Base-by-base conservation (phyloP, 2,329 filamentous ascomycete species). In the Elsinoe fawcettii region DNA sequence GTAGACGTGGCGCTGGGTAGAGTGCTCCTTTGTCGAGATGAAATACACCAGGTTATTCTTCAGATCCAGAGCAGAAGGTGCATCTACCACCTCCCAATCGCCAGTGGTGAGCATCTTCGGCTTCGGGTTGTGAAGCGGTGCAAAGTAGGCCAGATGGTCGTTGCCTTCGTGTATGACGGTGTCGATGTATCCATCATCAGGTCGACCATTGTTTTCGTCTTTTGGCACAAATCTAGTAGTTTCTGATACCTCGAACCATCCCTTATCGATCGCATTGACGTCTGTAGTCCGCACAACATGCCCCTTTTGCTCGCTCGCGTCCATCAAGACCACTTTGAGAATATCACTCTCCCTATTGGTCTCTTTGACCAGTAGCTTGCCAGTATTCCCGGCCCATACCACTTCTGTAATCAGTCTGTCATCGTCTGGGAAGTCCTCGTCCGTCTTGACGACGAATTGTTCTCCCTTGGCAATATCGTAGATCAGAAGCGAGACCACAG, bases 201-300 rank as follows among this genome's bases (percentile, higher is more conserved):
- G 77, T 34, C 69, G 62, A 12, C 88, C 88, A 61, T 88, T 89
- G 9, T 74, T 70, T 20, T 87, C 80, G 68, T 96, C 89, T 2
- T 90, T 88, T 1, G 93, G 93, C 58, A 99, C 85, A 67, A 87
- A 97, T 12, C 77, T 84, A 2, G 91, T 96, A 41, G 86, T 82
- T 65, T 96, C 86, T 1, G 90, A 89, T 41, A 96, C 89, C 73
- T 99, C 93, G 65, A 96, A 92, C 93, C 93, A 99, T 32, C 93
- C 95, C 20, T 91, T 91, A 69, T 99, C 93, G n/a, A 96, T 77
- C 58, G 86, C 79, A 62, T 84, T 82, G 51, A 96, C 83, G 69
- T 99, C 84, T 51, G 88, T 81, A 18, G 84, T 86, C 61, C 92
- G 81, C 49, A 96, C 84, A 0, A 88, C 86, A 70, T 86, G 87